phyloP scores from a whole-genome alignment of 2,329 filamentous ascomycete species.

The Fonsecaea nubica region DNA sequence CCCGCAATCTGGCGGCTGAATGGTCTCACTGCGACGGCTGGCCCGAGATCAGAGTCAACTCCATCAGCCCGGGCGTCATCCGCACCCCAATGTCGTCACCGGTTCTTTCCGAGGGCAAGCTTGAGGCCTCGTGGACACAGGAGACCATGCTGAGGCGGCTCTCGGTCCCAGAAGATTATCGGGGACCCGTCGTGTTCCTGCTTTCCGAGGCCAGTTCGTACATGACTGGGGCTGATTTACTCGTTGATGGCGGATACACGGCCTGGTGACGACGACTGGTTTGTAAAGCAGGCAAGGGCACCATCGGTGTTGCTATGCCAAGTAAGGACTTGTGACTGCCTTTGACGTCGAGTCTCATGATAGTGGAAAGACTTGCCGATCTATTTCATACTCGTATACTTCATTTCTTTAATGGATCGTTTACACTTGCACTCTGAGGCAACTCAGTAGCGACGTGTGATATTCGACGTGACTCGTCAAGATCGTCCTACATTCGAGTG shows the following conservation, averaged over 20 bases:
- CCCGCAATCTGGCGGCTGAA: slow-evolving; percentile 69
- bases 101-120: slow-evolving; percentile 23
- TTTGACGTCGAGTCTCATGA: too few species aligned
- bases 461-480: too few species aligned
- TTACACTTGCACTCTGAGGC: too few species aligned
- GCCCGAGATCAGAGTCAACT: slow-evolving; percentile 57
- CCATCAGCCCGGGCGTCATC: slow-evolving; percentile 54
- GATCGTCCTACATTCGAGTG: too few species aligned
- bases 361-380: too few species aligned
- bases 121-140: slow-evolving; percentile 69
- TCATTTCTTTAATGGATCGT: too few species aligned
- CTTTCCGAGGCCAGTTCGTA: slow-evolving; percentile 80
- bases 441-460: too few species aligned
- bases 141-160: slow-evolving; percentile 83
- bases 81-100: slow-evolving; percentile 25
- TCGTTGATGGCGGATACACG: slow-evolving; percentile 76
- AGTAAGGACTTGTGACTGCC: too few species aligned
- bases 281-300: too few species aligned
- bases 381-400: too few species aligned
- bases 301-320: too few species aligned
- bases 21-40: slow-evolving; percentile 64
- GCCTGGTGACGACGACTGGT: slow-evolving; percentile 17
- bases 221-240: slow-evolving; percentile 75
- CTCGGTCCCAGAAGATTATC: slow-evolving; percentile 71
- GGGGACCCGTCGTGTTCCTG: slow-evolving; percentile 70